Conservation (phyloP, 257 asterid species). For the Solanum microdontum region DNA sequence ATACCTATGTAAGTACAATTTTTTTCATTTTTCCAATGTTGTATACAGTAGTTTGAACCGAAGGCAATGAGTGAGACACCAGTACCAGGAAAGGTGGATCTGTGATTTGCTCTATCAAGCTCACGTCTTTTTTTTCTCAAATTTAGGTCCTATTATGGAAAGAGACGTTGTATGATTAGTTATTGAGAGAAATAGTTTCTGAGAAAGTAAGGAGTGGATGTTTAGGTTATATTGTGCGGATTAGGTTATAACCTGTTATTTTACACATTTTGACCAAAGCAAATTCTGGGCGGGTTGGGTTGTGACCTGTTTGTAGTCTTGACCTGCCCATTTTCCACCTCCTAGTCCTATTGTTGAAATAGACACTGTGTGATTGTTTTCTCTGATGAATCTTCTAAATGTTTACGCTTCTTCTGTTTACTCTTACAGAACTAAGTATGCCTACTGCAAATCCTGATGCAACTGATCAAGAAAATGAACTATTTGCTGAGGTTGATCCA, state of each 20-base stretch:
- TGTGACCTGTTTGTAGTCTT: not conserved
- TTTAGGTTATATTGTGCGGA: not conserved
- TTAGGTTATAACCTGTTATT: not conserved
- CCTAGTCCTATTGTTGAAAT: not conserved
- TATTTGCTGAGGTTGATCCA: conserved; percentile 6
- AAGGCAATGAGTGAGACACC: not conserved
- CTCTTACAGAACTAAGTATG: not conserved
- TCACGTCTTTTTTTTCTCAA: not conserved
- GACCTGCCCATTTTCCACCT: not conserved
- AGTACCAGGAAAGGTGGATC: not conserved
- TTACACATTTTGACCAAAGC: not conserved
- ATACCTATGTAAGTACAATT: not conserved
- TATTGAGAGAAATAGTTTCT: not conserved
- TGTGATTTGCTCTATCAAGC: not conserved
- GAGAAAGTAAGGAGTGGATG: not conserved
- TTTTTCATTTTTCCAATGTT: not conserved
- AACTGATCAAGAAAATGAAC: not conserved
- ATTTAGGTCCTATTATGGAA: not conserved
- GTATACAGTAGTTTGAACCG: not conserved
- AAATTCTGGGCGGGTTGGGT: not conserved
- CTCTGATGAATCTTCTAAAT: not conserved
- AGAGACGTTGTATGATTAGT: not conserved
- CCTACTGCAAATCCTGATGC: not conserved
- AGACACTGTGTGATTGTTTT: not conserved
- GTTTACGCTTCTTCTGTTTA: not conserved